Evolutionary conservation across 2,329 filamentous ascomycete genomes (phyloP).

Genomic region (Mollisia scopiformis): DNA sequence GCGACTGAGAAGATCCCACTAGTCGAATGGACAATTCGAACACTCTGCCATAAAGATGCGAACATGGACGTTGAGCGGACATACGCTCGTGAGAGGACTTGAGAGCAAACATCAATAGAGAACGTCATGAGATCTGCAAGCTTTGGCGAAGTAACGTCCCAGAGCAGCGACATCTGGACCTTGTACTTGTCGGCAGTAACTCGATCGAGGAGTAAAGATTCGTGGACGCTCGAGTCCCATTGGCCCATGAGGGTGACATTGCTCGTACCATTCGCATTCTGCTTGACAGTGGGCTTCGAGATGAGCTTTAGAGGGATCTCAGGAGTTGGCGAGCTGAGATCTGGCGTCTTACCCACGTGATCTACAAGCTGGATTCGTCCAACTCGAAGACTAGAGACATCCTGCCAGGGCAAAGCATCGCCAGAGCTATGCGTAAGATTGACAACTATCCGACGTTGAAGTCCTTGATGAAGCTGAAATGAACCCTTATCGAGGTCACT

Average conservation of each 20-base stretch:
- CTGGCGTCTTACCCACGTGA: slow-evolving; percentile 80
- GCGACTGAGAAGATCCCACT: slow-evolving; percentile 85
- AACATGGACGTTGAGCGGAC: slow-evolving; percentile 87
- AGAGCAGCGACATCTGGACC: slow-evolving; percentile 83
- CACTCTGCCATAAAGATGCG: slow-evolving; percentile 81
- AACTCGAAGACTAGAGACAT: slow-evolving; percentile 75
- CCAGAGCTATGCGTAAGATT: slow-evolving; percentile 91
- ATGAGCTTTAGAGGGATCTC: slow-evolving; percentile 80
- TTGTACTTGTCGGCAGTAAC: slow-evolving; percentile 91
- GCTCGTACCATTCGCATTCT: slow-evolving; percentile 87
- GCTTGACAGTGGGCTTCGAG: slow-evolving; percentile 76
- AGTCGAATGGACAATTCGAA: slow-evolving; percentile 84
- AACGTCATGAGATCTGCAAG: slow-evolving; percentile 90
- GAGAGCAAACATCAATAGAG: slow-evolving; percentile 76
- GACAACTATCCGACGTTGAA: slow-evolving; percentile 86
- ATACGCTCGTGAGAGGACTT: slow-evolving; percentile 83
- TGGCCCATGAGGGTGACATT: slow-evolving; percentile 87
- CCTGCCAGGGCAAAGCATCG: slow-evolving; percentile 85
- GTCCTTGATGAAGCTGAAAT: slow-evolving; percentile 92
- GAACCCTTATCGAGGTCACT: slow-evolving; percentile 84
- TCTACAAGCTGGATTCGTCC: slow-evolving; percentile 85
- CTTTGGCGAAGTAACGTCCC: slow-evolving; percentile 83
- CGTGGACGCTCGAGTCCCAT: slow-evolving; percentile 95
- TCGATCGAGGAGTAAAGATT: slow-evolving; percentile 89
- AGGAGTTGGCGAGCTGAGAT: slow-evolving; percentile 71